phyloP scores from a whole-genome alignment of 164 flowering plant genomes.

The Piper longum region DNA sequence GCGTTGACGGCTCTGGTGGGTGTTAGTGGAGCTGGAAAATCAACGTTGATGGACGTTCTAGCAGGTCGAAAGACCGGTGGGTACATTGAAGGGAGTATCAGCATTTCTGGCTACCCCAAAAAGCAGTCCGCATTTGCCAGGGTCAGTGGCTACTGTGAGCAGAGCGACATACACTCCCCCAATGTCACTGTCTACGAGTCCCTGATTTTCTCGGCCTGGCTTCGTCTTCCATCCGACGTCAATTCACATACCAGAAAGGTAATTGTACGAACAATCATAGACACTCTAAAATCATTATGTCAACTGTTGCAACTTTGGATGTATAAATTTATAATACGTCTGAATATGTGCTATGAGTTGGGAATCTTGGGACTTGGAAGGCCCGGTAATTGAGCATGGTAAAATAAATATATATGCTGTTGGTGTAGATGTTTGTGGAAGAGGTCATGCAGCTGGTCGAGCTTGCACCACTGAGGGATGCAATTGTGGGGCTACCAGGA shows the following conservation, averaged over 20 bases:
- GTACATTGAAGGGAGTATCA: constrained; percentile 41
- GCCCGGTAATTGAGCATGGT: no score
- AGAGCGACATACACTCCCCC: constrained; percentile 58
- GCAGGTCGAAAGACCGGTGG: constrained; percentile 65
- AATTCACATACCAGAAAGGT: constrained; percentile 27
- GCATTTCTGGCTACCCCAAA: constrained; percentile 49
- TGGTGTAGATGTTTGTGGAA: constrained; percentile 28
- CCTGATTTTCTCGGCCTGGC: constrained; percentile 51
- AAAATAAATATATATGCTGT: no score
- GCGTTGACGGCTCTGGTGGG: constrained; percentile 53
- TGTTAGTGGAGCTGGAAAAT: constrained; percentile 66
- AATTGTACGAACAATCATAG: neutral
- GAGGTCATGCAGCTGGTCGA: constrained; percentile 62
- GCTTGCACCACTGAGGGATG: constrained; percentile 25
- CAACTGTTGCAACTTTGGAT: no score
- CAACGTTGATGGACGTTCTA: constrained; percentile 66
- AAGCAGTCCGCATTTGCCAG: constrained; percentile 53
- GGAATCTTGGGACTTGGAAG: no score
- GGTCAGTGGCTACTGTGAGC: constrained; percentile 60
- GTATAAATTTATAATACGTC: no score
- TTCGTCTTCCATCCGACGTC: constrained; percentile 44
- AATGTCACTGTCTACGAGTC: constrained; percentile 53
- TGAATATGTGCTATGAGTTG: no score
- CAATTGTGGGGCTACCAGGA: constrained; percentile 60
- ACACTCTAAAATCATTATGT: no score